Conservation (phyloP, 2,329 filamentous ascomycete species). For the Xylariaceae sp. region DNA sequence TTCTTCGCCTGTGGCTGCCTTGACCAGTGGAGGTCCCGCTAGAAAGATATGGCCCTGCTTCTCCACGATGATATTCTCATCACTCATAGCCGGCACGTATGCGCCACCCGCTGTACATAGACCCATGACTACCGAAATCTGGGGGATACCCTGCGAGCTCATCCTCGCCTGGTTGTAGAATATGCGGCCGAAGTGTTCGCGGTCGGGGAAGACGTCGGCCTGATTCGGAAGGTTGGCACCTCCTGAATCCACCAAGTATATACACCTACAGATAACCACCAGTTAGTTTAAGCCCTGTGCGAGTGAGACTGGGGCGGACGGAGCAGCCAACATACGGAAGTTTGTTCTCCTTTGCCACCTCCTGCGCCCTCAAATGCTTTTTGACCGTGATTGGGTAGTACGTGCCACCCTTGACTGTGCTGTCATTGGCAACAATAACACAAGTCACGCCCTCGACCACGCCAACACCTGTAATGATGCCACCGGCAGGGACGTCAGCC, state of each 20-base stretch:
- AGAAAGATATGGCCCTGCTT: constrained; percentile 98
- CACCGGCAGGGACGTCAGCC: constrained; percentile 86
- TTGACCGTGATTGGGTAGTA: constrained; percentile 98
- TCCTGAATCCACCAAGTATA: constrained; percentile 96
- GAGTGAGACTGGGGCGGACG: background rate
- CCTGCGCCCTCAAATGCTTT: constrained; percentile 93
- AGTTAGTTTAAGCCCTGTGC: constrained; percentile 6
- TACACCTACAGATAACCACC: constrained; percentile 61
- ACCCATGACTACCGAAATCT: constrained; percentile 96
- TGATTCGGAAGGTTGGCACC: constrained; percentile 95
- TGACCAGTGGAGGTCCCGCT: constrained; percentile 90
- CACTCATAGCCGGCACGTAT: constrained; percentile 96
- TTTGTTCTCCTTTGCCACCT: constrained; percentile 87
- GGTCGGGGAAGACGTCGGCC: constrained; percentile 93
- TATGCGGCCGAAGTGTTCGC: constrained; percentile 94
- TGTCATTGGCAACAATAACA: constrained; percentile 94
- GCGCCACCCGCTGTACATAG: constrained; percentile 95
- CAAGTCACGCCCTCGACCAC: constrained; percentile 90
- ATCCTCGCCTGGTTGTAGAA: constrained; percentile 98
- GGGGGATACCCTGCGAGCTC: constrained; percentile 86
- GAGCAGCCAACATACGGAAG: constrained; percentile 58
- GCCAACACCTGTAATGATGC: constrained; percentile 91
- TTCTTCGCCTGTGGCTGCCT: constrained; percentile 92
- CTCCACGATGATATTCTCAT: constrained; percentile 95
- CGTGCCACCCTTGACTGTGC: constrained; percentile 95